Conservation (phyloP, 495 filamentous ascomycete species). For the Penicillium egyptiacum region DNA sequence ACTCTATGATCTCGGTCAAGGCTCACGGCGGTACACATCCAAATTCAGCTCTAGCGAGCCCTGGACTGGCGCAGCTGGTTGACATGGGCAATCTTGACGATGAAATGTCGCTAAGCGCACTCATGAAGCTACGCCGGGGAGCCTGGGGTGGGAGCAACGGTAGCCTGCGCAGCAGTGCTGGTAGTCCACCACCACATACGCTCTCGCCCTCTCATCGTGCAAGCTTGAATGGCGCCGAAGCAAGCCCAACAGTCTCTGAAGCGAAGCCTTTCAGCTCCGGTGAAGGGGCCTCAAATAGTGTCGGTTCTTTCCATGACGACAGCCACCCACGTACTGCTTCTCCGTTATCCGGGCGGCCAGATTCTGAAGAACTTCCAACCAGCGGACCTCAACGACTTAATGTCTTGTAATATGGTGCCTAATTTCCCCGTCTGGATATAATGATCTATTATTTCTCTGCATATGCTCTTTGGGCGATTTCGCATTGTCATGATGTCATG, state of each 20-base stretch:
- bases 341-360: constrained; percentile 18
- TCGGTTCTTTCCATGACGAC: constrained; percentile 20
- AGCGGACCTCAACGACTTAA: constrained; percentile 16
- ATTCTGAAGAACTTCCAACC: constrained; percentile 15
- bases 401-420: constrained; percentile 15
- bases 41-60: constrained; percentile 49
- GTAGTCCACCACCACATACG: constrained; percentile 53
- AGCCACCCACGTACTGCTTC: constrained; percentile 14
- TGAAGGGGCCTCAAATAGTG: constrained; percentile 13
- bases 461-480: constrained; percentile 10
- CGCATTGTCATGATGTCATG: constrained; percentile 22
- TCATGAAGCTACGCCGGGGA: constrained; percentile 69
- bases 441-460: not conserved
- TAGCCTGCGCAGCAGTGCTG: constrained; percentile 64
- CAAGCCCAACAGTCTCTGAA: constrained; percentile 32
- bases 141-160: constrained; percentile 82
- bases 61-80: constrained; percentile 70
- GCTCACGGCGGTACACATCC: constrained; percentile 53
- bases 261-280: constrained; percentile 15
- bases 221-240: constrained; percentile 40
- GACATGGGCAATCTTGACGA: constrained; percentile 67
- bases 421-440: not conserved
- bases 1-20: constrained; percentile 75
- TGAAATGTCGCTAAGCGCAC: constrained; percentile 66
- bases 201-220: constrained; percentile 36